Base-by-base conservation (phyloP, 2,329 filamentous ascomycete species). In the Pseudogymnoascus sp. region DNA sequence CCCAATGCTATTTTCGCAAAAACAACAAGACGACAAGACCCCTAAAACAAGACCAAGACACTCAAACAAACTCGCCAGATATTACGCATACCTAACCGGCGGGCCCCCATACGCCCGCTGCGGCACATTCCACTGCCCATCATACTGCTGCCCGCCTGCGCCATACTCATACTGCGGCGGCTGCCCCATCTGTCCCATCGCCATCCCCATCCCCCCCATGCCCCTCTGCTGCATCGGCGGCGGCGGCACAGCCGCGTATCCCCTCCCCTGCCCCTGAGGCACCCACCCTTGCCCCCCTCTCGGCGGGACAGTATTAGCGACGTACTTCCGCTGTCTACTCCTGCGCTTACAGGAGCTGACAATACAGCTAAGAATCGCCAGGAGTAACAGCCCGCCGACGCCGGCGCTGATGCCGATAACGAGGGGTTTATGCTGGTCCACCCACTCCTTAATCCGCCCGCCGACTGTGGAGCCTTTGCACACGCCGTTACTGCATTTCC, bases 331-430 rank as follows among this genome's bases (percentile, higher is more conserved):
- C 3, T 10, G 5, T 3, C 67, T 64, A 18, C 67, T 67, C 42
- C 78, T 74, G 38, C 80, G 76, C 40, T 81, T 78, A 69, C 80
- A 85, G 50, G 82, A 82, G 69, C 80, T 81, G 65, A 81, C 76
- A 69, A 87, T 81, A 76, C 91, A 96, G 71, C 82, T 82, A 10
- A 88, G 68, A 60, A 97, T 78, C 36, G 82, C 80, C 53, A 96
- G 73, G 16, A 96, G 71, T 5, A 96, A 70, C 5, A 97, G 78
- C 5, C 83, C 85, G 59, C 91, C 93, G 14, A 96, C 79, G 10
- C 86, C 89, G 56, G 80, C 79, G 4, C 83, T 84, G 10, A 97
- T 79, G 23, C 90, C 92, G 67, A 97, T 96, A 67, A 96, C 89
- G 66, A 97, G 84, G 61, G 84, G 78, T 75, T 89, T 89, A 78